Evolutionary conservation across 2,329 filamentous ascomycete species (phyloP).

Genomic region (Colletotrichum camelliae): DNA sequence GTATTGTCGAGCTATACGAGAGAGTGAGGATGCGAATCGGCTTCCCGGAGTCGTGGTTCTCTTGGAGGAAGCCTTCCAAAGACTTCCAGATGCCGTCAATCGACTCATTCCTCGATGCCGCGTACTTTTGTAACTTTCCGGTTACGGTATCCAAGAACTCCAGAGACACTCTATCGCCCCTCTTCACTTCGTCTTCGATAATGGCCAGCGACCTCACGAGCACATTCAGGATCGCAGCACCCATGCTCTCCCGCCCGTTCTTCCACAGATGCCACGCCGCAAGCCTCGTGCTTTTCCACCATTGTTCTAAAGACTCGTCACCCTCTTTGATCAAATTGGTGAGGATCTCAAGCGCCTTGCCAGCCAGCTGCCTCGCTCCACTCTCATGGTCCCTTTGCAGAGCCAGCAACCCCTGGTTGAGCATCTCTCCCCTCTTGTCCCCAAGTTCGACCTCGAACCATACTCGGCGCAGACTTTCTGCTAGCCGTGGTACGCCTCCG

Average conservation of each 20-base stretch:
- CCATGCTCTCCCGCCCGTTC: constrained; percentile 71
- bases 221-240: constrained; percentile 59
- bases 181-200: constrained; percentile 37
- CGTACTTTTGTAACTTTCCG: constrained; percentile 18
- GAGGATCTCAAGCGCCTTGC: constrained; percentile 55
- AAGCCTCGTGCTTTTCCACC: constrained; percentile 63
- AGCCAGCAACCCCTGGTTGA: constrained; percentile 50
- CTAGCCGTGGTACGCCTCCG: constrained; percentile 61
- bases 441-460: constrained; percentile 62
- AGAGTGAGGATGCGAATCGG: constrained; percentile 61
- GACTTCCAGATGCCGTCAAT: constrained; percentile 36
- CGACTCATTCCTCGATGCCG: constrained; percentile 26
- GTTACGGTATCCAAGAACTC: constrained; percentile 22
- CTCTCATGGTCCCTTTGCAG: constrained; percentile 64
- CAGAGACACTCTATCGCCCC: constrained; percentile 17
- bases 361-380: constrained; percentile 64
- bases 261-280: constrained; percentile 69
- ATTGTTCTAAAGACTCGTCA: constrained; percentile 36
- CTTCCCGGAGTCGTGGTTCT: constrained; percentile 23
- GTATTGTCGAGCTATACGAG: constrained; percentile 68
- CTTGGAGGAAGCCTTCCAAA: constrained; percentile 38
- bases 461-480: constrained; percentile 62
- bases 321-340: constrained; percentile 43
- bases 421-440: constrained; percentile 44
- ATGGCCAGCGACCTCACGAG: constrained; percentile 51